A percentile compares a stretch with the other conserved stretches of the same genome.
phyloP scores from a whole-genome alignment of 345 rosid species.

The Populus euphratica region DNA sequence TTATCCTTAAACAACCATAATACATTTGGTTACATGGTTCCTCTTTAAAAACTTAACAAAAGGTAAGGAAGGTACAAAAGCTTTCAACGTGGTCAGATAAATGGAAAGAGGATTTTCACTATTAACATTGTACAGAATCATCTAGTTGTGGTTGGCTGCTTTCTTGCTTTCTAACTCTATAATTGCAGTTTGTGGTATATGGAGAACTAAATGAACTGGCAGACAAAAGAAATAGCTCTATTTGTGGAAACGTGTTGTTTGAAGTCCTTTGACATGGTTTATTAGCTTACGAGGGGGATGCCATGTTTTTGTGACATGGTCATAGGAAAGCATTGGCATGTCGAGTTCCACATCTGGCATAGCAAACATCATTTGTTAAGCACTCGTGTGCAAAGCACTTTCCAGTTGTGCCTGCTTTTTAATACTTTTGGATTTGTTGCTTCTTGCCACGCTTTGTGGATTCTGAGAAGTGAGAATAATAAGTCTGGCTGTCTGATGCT shows the following conservation, averaged over 20 bases:
- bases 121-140: too few species aligned
- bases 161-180: neutral
- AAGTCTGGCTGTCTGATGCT: too few species aligned
- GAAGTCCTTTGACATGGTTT: neutral
- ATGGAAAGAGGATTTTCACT: too few species aligned
- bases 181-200: too few species aligned
- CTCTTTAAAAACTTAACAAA: too few species aligned
- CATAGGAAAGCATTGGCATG: neutral
- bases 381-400: neutral
- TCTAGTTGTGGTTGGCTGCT: neutral
- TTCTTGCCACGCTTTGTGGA: neutral
- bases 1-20: neutral
- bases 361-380: neutral
- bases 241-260: neutral
- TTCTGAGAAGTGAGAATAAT: too few species aligned
- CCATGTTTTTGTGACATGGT: neutral
- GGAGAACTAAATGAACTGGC: neutral
- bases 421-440: neutral
- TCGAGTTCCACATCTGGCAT: neutral
- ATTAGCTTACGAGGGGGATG: neutral
- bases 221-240: neutral
- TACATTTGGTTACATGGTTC: too few species aligned
- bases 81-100: too few species aligned
- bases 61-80: too few species aligned
- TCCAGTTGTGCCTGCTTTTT: neutral